Evolutionary conservation across 2,329 filamentous ascomycete species (phyloP).

Genomic region (Colletotrichum theobromicola): DNA sequence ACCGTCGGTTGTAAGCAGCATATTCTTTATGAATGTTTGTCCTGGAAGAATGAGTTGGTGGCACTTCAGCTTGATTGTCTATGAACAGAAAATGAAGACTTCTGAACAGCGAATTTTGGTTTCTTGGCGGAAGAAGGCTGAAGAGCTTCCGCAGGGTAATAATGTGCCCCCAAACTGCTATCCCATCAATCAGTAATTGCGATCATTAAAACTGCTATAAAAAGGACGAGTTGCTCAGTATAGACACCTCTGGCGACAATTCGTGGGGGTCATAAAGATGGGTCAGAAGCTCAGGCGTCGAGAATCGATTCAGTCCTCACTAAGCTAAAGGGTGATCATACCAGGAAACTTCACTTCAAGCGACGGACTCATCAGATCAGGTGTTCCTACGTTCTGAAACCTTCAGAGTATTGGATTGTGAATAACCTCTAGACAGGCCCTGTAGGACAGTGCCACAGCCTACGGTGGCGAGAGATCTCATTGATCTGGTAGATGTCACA

Average conservation of each 20-base stretch:
- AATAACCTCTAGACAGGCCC: background rate
- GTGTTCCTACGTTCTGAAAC: background rate
- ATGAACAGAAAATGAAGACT: too few relatives aligned
- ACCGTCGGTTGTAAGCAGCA: background rate
- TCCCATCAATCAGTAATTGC: too few relatives aligned
- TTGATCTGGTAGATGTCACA: background rate
- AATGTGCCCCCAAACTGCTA: too few relatives aligned
- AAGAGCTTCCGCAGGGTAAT: too few relatives aligned
- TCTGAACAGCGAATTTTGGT: too few relatives aligned
- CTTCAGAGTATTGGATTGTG: background rate
- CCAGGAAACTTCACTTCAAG: background rate
- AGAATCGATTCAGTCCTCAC: rapidly evolving
- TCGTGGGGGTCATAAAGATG: too few relatives aligned
- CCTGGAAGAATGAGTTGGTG: too few relatives aligned
- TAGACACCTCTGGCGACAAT: background rate
- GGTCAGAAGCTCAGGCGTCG: background rate
- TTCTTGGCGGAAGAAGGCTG: too few relatives aligned
- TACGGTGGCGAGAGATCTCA: background rate
- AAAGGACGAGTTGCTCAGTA: rapidly evolving
- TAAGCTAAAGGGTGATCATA: background rate
- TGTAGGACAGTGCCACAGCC: background rate
- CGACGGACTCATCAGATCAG: too few relatives aligned
- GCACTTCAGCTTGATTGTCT: too few relatives aligned
- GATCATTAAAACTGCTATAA: rapidly evolving
- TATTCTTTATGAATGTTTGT: too few relatives aligned